Evolutionary conservation across 768 basidiomycete genomes (phyloP), one percentile per base, ranked within the genome.

Genomic region (Pulveroboletus sp.): DNA sequence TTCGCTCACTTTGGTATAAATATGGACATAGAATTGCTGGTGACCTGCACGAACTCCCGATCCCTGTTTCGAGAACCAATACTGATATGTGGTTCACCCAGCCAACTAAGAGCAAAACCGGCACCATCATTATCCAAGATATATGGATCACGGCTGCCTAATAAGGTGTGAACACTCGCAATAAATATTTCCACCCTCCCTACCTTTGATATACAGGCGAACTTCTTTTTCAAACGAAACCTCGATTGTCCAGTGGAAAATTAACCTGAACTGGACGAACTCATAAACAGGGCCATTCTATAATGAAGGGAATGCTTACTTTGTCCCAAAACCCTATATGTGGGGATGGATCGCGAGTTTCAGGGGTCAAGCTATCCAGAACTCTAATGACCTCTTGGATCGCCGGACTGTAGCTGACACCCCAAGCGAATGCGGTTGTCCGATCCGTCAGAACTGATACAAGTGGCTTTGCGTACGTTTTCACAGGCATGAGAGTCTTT

Each of bases 291-390:
- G 8, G 15, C 17, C 32, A 39, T n/a, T 6, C 17, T 32, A 18
- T 31, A 14, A 35, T 27, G 15, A 39, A 9, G 10, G 33, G 12
- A 32, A 59, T 51, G 52, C 74, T 58, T 51, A 87, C 83, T 77
- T 96, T 97, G 66, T 97, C 94, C 94, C 94, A 96, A 65, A 96
- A 95, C 7, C 93, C 94, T 54, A 95, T 61, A 9, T 80, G 76
- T 11, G 90, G 87, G 2, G 92, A 94, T 18, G 80, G 75, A 68
- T 98, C 94, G 39, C 81, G 77, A 43, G 89, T 81, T 17, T 87
- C 75, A 55, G 83, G 83, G 3, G 88, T 81, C 47, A 98, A 62
- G 2, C 85, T 85, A 49, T 96, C 94, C 26, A 97, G 63, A 17
- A 93, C 76, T 39, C 83, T 79, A 76, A 89, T 83, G 39, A 96